These are phyloP conservation scores for Periconia sp. DNA, from an alignment of 2,329 filamentous ascomycete species.

Conservation along the genomic window DNA sequence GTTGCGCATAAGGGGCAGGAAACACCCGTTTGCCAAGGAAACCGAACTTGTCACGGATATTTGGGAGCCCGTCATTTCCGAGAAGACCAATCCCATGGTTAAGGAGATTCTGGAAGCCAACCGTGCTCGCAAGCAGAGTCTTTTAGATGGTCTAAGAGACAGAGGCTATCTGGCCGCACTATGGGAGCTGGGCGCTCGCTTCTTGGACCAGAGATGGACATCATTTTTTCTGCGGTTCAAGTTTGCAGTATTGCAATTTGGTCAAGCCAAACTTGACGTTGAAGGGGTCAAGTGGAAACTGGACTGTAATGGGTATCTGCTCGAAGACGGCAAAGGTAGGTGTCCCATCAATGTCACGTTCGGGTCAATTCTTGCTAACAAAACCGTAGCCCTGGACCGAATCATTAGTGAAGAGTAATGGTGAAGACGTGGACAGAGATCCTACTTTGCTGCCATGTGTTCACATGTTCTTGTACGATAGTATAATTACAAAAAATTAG, in stretches of 20 bases:
- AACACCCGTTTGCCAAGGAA: constrained; percentile 29
- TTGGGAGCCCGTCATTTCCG: constrained; percentile 29
- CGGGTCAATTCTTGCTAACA: constrained; percentile 7
- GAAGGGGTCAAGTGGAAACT: constrained; percentile 39
- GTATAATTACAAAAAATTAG: too few relatives aligned
- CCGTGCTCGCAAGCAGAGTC: constrained; percentile 24
- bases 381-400: constrained; percentile 31
- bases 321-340: constrained; percentile 40
- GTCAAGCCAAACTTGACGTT: constrained; percentile 32
- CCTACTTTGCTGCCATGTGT: too few relatives aligned
- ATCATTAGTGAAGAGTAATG: constrained; percentile 21
- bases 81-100: constrained; percentile 36
- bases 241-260: constrained; percentile 36
- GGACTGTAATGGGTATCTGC: constrained; percentile 35
- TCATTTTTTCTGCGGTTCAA: constrained; percentile 40
- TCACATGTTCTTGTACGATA: background rate
- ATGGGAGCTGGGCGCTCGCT: constrained; percentile 34
- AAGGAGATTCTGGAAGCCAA: constrained; percentile 34
- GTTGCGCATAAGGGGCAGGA: constrained; percentile 30
- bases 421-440: too few relatives aligned
- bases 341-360: background rate
- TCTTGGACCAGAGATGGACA: constrained; percentile 39
- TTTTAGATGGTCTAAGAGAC: constrained; percentile 29
- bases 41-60: constrained; percentile 30
- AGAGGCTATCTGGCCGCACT: constrained; percentile 21